Conservation (phyloP, 208 protist genomes). For the Trypanosomatidae sp. region DNA sequence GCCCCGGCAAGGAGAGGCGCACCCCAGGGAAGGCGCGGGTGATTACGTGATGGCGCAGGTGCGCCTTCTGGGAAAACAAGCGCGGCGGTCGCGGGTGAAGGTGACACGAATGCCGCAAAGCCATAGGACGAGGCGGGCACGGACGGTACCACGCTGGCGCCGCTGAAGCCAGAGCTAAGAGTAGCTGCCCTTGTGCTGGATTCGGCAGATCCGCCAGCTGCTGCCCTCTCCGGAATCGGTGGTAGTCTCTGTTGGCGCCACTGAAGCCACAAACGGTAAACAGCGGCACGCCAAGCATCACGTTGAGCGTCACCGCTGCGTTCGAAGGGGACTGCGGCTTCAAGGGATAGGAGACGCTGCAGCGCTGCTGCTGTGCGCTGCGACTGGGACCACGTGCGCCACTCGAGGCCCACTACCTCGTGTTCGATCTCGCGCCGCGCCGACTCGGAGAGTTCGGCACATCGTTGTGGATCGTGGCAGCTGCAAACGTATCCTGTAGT, state of each 20-base stretch:
- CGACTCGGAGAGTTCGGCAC: neutral
- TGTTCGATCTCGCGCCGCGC: slow-evolving; percentile 40
- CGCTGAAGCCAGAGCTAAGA: neutral
- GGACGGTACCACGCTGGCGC: neutral
- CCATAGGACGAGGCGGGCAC: neutral
- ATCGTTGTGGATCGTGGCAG: neutral
- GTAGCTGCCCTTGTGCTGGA: neutral
- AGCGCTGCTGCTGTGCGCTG: slow-evolving; percentile 64
- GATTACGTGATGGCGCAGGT: neutral
- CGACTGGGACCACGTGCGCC: slow-evolving; percentile 65
- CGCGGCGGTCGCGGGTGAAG: neutral
- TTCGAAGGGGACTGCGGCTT: slow-evolving; percentile 67
- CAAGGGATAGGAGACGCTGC: slow-evolving; percentile 67
- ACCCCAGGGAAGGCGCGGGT: slow-evolving; percentile 51
- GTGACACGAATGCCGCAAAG: neutral
- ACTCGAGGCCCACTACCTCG: slow-evolving; percentile 67
- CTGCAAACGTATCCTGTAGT: neutral
- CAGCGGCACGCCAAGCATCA: slow-evolving; percentile 27
- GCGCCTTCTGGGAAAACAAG: neutral
- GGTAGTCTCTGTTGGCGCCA: slow-evolving; percentile 24
- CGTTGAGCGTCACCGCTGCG: slow-evolving; percentile 7
- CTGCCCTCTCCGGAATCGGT: neutral
- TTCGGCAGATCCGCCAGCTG: neutral
- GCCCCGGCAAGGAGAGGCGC: slow-evolving; percentile 55
- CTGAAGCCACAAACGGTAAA: slow-evolving; percentile 43